Base-by-base conservation (phyloP, 106 monocot genomes). In the Dendrobium huoshanense region DNA sequence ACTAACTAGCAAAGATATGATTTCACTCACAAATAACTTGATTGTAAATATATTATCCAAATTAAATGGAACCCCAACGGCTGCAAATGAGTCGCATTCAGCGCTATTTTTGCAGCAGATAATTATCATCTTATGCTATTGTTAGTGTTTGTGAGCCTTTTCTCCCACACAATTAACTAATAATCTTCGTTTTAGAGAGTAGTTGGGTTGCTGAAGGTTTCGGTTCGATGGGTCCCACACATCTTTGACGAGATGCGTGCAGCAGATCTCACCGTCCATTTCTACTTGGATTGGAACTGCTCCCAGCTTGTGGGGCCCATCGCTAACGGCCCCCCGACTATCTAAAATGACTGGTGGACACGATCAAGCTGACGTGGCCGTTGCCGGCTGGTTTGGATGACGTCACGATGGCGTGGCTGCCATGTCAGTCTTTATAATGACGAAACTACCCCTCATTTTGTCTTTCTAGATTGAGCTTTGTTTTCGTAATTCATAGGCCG, bases 181-280 rank as follows among this genome's bases (percentile, higher is more conserved):
- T 74, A 74, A 43, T 74, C 74, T 74, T 42, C 19, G 41, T 41
- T 74, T 41, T 74, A 41, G 43, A 44, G 74, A 74, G 74, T 74
- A 19, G 74, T 44, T 74, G 74, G 74, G 74, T 74, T 74, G 74
- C 74, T 44, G 74, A 44, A 73, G 42, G 74, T 41, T 74, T 74
- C 43, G 74, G 74, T 74, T 29, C 43, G 42, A 19, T 44, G 74
- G 74, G 74, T 19, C 74, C 74, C 74, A 74, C 74, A 20, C 7
- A 9, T 5, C 6, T 44, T 70, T 40, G 70, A 37, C 31, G 70
- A 37, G 70, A 37, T 17, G 43, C 16, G 74, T 22, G 43, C 6
- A 43, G 74, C 74, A 20, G 41, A 74, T 44, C 74, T 15, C 6
- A 20, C 74, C 74, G 74, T 74, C 74, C 74, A 74, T 74, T 51